Percentiles rank a stretch among this genome's conserved stretches.
Evolutionary conservation across 768 basidiomycete genomes (phyloP).

Genomic region (Tricholoma sp.): DNA sequence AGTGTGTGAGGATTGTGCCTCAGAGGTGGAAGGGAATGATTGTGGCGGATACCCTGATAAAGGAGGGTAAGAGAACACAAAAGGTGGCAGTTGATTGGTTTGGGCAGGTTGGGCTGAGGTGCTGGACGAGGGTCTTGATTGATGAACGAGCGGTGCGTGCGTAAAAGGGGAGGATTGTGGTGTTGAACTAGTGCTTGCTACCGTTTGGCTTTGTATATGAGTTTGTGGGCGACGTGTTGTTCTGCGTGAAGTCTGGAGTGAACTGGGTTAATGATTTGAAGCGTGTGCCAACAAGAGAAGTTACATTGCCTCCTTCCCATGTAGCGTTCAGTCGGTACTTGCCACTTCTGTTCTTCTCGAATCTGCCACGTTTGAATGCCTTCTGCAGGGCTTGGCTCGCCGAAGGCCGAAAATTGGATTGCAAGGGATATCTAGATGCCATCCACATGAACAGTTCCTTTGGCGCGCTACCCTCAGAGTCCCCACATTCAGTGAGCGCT

Average conservation of each 20-base stretch:
- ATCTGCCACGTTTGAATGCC: slow-evolving; percentile 74
- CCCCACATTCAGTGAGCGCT: slow-evolving; percentile 59
- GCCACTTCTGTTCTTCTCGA: slow-evolving; percentile 68
- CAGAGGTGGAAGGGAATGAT: slow-evolving; percentile 23
- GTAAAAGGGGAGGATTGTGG: slow-evolving; percentile 53
- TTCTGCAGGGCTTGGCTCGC: slow-evolving; percentile 88
- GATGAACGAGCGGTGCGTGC: slow-evolving; percentile 43
- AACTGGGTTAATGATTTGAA: not conserved
- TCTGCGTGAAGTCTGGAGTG: slow-evolving; percentile 63
- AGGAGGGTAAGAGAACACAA: slow-evolving; percentile 9
- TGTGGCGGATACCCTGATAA: slow-evolving; percentile 13
- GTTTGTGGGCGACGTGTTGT: slow-evolving; percentile 81
- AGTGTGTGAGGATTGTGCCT: slow-evolving; percentile 18
- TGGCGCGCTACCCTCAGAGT: slow-evolving; percentile 76
- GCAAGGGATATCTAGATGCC: slow-evolving; percentile 74
- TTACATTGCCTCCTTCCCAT: slow-evolving; percentile 81
- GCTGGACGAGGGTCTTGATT: slow-evolving; percentile 25
- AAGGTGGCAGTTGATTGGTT: slow-evolving; percentile 8
- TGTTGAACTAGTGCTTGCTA: slow-evolving; percentile 22
- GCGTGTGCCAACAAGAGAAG: not conserved
- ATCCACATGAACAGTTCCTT: slow-evolving; percentile 83
- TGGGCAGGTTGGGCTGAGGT: slow-evolving; percentile 3
- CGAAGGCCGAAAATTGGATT: slow-evolving; percentile 85
- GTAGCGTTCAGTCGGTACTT: slow-evolving; percentile 70
- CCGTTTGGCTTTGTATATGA: not conserved